Evolutionary conservation across 495 filamentous ascomycete species (phyloP), one percentile per base, ranked within the genome.

Genomic region (Penicillium ochrochloron): DNA sequence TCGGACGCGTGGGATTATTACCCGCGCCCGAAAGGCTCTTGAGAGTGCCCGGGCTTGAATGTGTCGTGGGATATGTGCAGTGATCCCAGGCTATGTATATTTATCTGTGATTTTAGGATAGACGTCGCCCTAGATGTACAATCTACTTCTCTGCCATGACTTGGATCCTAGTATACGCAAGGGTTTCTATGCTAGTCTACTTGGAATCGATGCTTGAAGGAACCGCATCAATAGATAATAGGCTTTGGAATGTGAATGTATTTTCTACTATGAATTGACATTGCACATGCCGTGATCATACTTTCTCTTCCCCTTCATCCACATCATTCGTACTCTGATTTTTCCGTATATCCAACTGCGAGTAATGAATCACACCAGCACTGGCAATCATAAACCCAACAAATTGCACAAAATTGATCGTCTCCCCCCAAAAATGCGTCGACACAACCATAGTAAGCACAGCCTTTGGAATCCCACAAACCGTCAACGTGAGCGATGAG

Each of bases 21-120:
- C 82, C 42, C 77, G 74, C 62, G 86, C 84, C 2, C 80, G 81
- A 66, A 82, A 85, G 63, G 83, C 85, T 31, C 77, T 92, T 35
- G 78, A 82, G 58, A 76, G 79, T 52, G 83, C 75, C 8, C 67
- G 73, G 48, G 41, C 56, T 23, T 74, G 57, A 72, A 52, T 27
- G 1, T 29, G 23, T 54, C 53, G 5, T 12, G n/a, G 34, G 21
- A 21, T 27, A 1, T 33, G n/a, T 6, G 19, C 9, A 5, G 1
- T 17, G 48, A 2, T 37, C 14, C 19, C 60, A 35, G 15, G 23
- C 29, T 63, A 54, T 71, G 65, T 70, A 70, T 59, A 67, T 68
- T 62, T 68, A 73, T 59, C 25, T 51, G 51, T 64, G 44, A 62
- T 62, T 51, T 56, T 57, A 58, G 39, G 57, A 62, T 70, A 73